Evolutionary conservation across 2,329 filamentous ascomycete species (phyloP).

Genomic region (Fonsecaea pedrosoi): DNA sequence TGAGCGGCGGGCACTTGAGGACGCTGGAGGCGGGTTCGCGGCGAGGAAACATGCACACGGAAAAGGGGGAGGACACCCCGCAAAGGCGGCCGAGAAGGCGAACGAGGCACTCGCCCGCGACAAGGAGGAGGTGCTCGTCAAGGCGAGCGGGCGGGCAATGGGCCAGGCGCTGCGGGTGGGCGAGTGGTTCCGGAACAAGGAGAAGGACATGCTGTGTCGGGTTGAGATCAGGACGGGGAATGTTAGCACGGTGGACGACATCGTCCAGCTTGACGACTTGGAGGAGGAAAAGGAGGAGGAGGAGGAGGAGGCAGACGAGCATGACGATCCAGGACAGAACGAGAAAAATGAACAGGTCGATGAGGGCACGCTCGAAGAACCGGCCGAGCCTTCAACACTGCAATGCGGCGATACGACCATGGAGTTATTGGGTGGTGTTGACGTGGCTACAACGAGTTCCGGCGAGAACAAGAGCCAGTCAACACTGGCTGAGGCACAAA

Average conservation of each 20-base stretch:
- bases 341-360: constrained; percentile 35
- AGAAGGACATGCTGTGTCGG: constrained; percentile 56
- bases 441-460: constrained; percentile 18
- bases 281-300: constrained; percentile 34
- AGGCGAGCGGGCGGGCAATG: constrained; percentile 67
- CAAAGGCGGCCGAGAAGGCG: constrained; percentile 42
- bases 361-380: constrained; percentile 26
- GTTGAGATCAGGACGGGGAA: constrained; percentile 63
- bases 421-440: constrained; percentile 32
- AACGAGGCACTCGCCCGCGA: constrained; percentile 45
- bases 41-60: constrained; percentile 32
- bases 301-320: constrained; percentile 37
- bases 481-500: not conserved
- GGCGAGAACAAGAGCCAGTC: constrained; percentile 11
- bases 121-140: constrained; percentile 61
- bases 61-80: not conserved
- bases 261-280: constrained; percentile 51
- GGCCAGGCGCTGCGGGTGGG: constrained; percentile 62
- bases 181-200: constrained; percentile 59
- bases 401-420: constrained; percentile 38
- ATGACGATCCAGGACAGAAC: constrained; percentile 27
- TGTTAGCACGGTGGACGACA: constrained; percentile 66
- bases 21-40: constrained; percentile 30
- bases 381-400: constrained; percentile 22
- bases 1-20: constrained; percentile 55